phyloP scores from a whole-genome alignment of 306 rosid species.

The Trifolium repens region DNA sequence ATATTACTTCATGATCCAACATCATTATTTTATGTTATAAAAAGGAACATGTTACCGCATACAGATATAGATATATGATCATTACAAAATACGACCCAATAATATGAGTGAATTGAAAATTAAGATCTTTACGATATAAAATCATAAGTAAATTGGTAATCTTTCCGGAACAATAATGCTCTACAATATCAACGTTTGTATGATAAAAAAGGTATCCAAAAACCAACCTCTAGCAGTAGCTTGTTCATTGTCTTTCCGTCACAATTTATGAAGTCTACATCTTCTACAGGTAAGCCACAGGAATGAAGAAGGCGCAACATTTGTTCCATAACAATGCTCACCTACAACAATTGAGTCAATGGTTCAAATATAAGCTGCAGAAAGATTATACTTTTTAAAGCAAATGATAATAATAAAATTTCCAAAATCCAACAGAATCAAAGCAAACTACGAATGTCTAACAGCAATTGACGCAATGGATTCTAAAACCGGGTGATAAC shows the following conservation, averaged over 20 bases:
- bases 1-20: conserved; percentile 28
- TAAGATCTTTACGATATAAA: conserved; percentile 15
- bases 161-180: conserved; percentile 27
- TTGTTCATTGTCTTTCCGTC: conserved; percentile 97
- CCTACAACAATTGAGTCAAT: conserved; percentile 57
- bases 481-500: conserved; percentile 6
- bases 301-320: conserved; percentile 89
- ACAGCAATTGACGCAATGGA: conserved; percentile 17
- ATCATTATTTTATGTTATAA: conserved; percentile 7
- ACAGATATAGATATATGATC: conserved; percentile 8
- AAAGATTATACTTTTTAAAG: conserved; percentile 13
- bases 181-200: not conserved
- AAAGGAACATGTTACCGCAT: conserved; percentile 13
- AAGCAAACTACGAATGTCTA: conserved; percentile 14
- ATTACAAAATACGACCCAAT: conserved; percentile 13
- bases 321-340: conserved; percentile 98
- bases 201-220: conserved; percentile 3
- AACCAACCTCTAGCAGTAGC: conserved; percentile 75
- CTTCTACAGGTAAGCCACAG: conserved; percentile 87
- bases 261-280: conserved; percentile 86
- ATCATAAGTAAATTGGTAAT: conserved; percentile 18
- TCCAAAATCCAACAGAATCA: conserved; percentile 3
- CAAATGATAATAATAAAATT: not conserved
- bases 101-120: conserved; percentile 33
- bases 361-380: not conserved